Evolutionary conservation across 805 yeast species (phyloP).

Genomic region (Komagataella ulmi): DNA sequence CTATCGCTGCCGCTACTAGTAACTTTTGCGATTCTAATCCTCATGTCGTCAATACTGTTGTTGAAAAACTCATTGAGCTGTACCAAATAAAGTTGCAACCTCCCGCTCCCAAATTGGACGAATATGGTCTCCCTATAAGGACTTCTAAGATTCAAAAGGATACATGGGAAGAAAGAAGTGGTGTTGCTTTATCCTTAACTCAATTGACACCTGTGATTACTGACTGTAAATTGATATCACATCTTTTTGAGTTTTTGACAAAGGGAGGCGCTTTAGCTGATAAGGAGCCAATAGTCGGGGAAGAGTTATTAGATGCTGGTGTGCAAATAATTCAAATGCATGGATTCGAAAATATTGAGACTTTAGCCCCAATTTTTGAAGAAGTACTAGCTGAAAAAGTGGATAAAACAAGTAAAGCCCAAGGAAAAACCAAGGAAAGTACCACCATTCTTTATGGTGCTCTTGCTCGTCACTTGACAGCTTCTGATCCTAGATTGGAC

Average conservation of each 20-base stretch:
- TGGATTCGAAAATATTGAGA: slow-evolving; percentile 59
- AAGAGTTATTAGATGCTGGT: slow-evolving; percentile 86
- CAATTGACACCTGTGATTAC: slow-evolving; percentile 36
- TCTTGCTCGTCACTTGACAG: slow-evolving; percentile 69
- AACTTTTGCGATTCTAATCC: slow-evolving; percentile 14
- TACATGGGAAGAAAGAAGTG: slow-evolving; percentile 76
- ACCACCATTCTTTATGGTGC: slow-evolving; percentile 84
- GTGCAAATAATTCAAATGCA: slow-evolving; percentile 50
- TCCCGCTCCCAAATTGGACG: slow-evolving; percentile 65
- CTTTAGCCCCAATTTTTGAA: slow-evolving; percentile 74
- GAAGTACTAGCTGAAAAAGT: slow-evolving; percentile 34
- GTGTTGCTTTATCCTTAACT: slow-evolving; percentile 58
- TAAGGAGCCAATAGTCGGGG: slow-evolving; percentile 55
- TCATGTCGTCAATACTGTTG: slow-evolving; percentile 16
- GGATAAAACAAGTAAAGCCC: slow-evolving; percentile 30
- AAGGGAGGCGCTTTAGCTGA: slow-evolving; percentile 63
- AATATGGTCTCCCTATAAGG: slow-evolving; percentile 65
- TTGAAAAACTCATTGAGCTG: slow-evolving; percentile 35
- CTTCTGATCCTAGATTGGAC: slow-evolving; percentile 51
- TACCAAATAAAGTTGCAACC: slow-evolving; percentile 54
- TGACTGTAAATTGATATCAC: slow-evolving; percentile 27
- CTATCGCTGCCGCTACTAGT: slow-evolving; percentile 48
- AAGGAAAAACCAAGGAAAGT: slow-evolving; percentile 60
- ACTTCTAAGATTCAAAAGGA: slow-evolving; percentile 51
- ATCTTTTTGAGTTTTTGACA: slow-evolving; percentile 50